Percentiles rank a stretch among this genome's conserved stretches.
phyloP scores from a whole-genome alignment of 345 rosid species.

The Populus deltoides region DNA sequence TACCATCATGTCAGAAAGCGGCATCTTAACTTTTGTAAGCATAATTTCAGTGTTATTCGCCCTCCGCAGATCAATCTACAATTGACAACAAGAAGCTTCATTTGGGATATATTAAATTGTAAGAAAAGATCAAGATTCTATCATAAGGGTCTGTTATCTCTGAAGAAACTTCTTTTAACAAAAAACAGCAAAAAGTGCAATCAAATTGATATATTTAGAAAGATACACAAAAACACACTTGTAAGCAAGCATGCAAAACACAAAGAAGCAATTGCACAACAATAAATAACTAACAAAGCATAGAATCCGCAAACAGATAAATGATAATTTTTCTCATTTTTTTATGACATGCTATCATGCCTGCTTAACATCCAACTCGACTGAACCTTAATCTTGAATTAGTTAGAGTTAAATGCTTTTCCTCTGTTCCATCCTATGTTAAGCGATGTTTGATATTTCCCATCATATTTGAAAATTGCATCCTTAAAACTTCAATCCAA shows the following conservation, averaged over 20 bases:
- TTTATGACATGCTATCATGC: background rate
- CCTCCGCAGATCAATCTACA: constrained; percentile 91
- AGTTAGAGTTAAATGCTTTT: background rate
- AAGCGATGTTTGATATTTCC: background rate
- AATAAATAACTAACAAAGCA: background rate
- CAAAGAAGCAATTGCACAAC: background rate
- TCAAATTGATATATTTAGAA: background rate
- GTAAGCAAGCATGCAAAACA: too few relatives aligned
- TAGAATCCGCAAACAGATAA: background rate
- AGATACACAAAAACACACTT: background rate
- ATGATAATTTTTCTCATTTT: background rate
- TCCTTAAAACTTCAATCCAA: background rate
- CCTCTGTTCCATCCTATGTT: background rate
- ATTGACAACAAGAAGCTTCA: constrained; percentile 8
- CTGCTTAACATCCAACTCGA: background rate
- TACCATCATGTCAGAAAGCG: constrained; percentile 98
- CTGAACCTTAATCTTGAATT: background rate
- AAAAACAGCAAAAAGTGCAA: background rate
- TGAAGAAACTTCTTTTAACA: background rate
- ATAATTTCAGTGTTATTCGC: constrained; percentile 99
- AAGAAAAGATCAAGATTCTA: background rate
- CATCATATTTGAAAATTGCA: background rate
- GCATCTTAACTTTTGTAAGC: constrained; percentile 99
- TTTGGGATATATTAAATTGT: background rate
- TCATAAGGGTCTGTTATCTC: too few relatives aligned